A percentile compares a stretch with the other conserved stretches of the same genome.
These are phyloP conservation scores for Schwanniomyces vanrijiae DNA, from an alignment of 805 yeast species.

Conservation along the genomic window DNA sequence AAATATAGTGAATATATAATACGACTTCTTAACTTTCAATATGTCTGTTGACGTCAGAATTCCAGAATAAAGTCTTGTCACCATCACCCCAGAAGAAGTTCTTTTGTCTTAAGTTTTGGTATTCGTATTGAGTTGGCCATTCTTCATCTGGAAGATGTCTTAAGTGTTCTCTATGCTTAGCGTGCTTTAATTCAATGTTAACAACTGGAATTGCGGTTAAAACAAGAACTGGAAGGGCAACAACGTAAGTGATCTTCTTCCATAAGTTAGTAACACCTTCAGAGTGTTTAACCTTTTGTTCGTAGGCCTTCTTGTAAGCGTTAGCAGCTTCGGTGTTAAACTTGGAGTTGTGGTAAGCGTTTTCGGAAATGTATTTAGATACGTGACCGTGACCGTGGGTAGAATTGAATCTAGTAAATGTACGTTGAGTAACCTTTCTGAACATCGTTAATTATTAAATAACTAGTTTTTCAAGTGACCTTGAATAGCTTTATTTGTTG, in stretches of 20 bases:
- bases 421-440: conserved; percentile 34
- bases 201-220: conserved; percentile 78
- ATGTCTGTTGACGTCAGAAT: conserved; percentile 87
- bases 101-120: conserved; percentile 84
- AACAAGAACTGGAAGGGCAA: conserved; percentile 81
- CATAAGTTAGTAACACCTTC: conserved; percentile 71
- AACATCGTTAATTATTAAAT: conserved; percentile 25
- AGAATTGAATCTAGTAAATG: conserved; percentile 39
- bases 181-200: conserved; percentile 83
- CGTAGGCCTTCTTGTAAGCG: conserved; percentile 59
- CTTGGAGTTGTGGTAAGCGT: conserved; percentile 35
- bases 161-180: conserved; percentile 82
- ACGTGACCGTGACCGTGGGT: conserved; percentile 40
- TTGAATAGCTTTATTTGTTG: background rate
- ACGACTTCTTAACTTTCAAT: conserved; percentile 34
- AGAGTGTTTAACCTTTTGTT: conserved; percentile 79
- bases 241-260: conserved; percentile 78
- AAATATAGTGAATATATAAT: conserved; percentile 1
- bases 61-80: conserved; percentile 97
- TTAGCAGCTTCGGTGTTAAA: conserved; percentile 64
- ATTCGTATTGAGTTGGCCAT: conserved; percentile 89
- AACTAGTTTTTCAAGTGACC: background rate
- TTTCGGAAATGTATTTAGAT: conserved; percentile 41
- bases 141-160: conserved; percentile 79
- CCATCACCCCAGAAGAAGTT: conserved; percentile 99